Conservation (phyloP, 2,329 filamentous ascomycete genomes). For the Fusarium napiforme region DNA sequence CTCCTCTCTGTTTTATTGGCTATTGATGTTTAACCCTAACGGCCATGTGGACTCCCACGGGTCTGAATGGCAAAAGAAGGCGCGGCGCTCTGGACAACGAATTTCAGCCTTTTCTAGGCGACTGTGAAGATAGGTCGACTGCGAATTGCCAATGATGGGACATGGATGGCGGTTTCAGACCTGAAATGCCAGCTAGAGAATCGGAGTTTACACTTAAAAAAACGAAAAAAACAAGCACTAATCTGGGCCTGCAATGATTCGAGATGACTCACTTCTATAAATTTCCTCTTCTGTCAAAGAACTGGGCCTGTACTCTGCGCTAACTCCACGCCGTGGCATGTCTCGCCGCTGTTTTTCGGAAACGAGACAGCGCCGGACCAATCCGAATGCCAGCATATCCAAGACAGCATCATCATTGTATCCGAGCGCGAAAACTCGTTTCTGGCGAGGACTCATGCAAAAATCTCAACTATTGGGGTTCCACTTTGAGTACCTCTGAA, state of each 20-base stretch:
- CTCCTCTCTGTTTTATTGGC: too few species aligned
- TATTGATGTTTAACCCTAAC: too few species aligned
- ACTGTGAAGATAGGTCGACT: too few species aligned
- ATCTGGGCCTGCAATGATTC: neutral
- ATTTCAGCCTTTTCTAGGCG: too few species aligned
- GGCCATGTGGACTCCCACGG: too few species aligned
- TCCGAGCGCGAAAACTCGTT: neutral
- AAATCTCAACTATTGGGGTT: neutral
- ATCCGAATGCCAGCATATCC: neutral
- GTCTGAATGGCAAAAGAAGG: neutral
- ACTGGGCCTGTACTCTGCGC: neutral
- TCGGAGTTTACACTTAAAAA: fast-evolving
- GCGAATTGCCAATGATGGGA: fast-evolving
- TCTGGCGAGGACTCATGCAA: neutral
- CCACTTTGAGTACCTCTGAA: neutral
- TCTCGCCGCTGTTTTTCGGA: neutral
- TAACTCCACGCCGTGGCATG: neutral
- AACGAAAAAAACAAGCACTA: neutral
- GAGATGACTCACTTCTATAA: neutral
- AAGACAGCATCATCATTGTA: neutral
- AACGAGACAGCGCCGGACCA: neutral
- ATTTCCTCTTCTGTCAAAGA: neutral
- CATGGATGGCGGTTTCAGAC: too few species aligned
- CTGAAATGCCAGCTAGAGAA: too few species aligned
- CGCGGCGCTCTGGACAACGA: neutral